A percentile compares a stretch with the other conserved stretches of the same genome.
These are phyloP conservation scores for Hypericum androsaemum DNA, from an alignment of 345 rosid genomes.

Conservation along the genomic window DNA sequence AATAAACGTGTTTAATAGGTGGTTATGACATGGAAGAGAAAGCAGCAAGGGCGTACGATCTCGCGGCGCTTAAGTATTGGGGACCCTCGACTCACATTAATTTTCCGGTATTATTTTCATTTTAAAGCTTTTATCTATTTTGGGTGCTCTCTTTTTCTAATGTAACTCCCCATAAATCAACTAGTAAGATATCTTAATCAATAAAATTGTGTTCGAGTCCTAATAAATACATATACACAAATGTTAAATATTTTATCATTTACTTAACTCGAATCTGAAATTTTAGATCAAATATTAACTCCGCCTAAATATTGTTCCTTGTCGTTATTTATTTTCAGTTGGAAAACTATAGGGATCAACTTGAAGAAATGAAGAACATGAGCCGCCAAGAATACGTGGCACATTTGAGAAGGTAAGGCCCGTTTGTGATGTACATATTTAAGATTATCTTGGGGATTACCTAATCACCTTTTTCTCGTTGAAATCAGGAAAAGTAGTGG, in stretches of 20 bases:
- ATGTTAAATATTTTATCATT: too few relatives aligned
- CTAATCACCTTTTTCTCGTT: too few relatives aligned
- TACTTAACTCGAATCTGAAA: too few relatives aligned
- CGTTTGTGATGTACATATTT: too few relatives aligned
- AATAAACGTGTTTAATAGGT: constrained; percentile 27
- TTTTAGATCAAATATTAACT: too few relatives aligned
- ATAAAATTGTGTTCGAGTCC: too few relatives aligned
- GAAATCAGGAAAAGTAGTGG: constrained; percentile 67
- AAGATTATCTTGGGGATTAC: too few relatives aligned
- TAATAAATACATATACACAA: too few relatives aligned
- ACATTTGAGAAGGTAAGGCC: constrained; percentile 51
- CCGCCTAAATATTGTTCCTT: neutral
- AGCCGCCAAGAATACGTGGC: constrained; percentile 76
- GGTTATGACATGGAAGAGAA: constrained; percentile 88
- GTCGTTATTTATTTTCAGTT: constrained; percentile 19
- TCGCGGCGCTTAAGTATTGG: constrained; percentile 84
- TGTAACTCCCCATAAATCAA: too few relatives aligned
- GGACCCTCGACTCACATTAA: constrained; percentile 72
- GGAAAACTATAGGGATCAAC: constrained; percentile 47
- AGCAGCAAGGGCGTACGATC: constrained; percentile 80
- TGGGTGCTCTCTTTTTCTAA: too few relatives aligned
- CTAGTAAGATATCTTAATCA: too few relatives aligned
- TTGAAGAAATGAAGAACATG: constrained; percentile 76
- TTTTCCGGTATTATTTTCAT: constrained; percentile 35
- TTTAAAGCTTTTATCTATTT: too few relatives aligned